Conservation (phyloP, 345 rosid genomes). For the Citrus hindsii region DNA sequence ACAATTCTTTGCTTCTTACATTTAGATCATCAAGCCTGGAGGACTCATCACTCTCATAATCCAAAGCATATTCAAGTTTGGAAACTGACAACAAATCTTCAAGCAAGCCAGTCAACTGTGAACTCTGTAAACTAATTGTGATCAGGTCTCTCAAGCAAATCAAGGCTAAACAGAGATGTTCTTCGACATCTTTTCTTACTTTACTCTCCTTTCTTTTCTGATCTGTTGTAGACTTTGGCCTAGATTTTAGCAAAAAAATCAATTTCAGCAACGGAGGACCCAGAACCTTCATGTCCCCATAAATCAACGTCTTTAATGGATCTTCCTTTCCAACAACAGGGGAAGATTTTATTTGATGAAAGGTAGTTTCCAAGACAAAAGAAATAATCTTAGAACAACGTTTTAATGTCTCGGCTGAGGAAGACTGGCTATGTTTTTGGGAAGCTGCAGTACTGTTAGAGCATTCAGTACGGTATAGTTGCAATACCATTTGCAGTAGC, state of each 20-base stretch:
- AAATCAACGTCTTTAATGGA: conserved; percentile 50
- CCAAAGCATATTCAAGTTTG: conserved; percentile 30
- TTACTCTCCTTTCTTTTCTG: conserved; percentile 39
- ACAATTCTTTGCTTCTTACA: conserved; percentile 38
- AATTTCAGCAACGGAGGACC: conserved; percentile 67
- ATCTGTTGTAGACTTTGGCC: conserved; percentile 21
- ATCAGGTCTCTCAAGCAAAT: conserved; percentile 68
- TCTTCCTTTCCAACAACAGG: conserved; percentile 43
- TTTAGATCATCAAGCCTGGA: conserved; percentile 41
- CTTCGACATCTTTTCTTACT: conserved; percentile 43
- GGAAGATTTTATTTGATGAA: conserved; percentile 53
- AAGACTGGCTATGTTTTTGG: conserved; percentile 50
- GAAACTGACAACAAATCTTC: conserved; percentile 54
- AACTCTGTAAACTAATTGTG: conserved; percentile 34
- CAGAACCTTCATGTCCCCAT: conserved; percentile 56
- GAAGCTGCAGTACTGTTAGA: conserved; percentile 31
- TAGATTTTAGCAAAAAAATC: conserved; percentile 45
- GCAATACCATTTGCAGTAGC: conserved; percentile 39
- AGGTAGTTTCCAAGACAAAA: conserved; percentile 52
- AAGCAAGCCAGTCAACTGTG: conserved; percentile 44
- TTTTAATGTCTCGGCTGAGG: conserved; percentile 36
- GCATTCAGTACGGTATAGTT: conserved; percentile 28
- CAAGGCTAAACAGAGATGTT: conserved; percentile 52
- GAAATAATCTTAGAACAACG: conserved; percentile 31
- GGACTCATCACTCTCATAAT: conserved; percentile 36